Conservation (phyloP, 345 rosid genomes). For the Populus euphratica region DNA sequence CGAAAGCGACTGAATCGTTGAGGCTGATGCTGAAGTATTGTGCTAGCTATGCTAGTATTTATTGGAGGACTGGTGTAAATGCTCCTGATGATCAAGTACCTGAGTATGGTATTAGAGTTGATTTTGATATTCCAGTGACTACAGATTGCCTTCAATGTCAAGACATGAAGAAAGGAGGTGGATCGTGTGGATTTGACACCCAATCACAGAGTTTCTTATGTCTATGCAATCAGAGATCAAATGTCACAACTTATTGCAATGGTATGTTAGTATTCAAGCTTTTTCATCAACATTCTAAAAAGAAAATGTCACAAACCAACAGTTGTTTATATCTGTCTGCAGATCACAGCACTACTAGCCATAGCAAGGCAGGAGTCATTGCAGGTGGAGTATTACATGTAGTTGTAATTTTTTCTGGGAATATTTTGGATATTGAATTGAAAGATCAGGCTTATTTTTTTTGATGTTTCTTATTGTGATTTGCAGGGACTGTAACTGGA, state of each 20-base stretch:
- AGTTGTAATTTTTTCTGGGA: not conserved
- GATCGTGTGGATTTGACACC: slow-evolving; percentile 68
- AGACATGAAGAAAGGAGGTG: slow-evolving; percentile 70
- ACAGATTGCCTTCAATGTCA: slow-evolving; percentile 73
- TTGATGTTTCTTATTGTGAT: not conserved
- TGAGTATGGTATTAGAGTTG: slow-evolving; percentile 75
- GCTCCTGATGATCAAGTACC: slow-evolving; percentile 62
- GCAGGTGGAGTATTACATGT: slow-evolving; percentile 39
- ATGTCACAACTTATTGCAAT: slow-evolving; percentile 63
- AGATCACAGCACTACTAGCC: slow-evolving; percentile 40
- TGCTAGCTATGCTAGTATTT: slow-evolving; percentile 74
- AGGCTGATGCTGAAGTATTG: slow-evolving; percentile 81
- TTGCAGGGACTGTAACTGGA: slow-evolving; percentile 61
- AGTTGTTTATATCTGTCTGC: slow-evolving; percentile 2
- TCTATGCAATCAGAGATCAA: slow-evolving; percentile 48
- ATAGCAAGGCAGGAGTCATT: slow-evolving; percentile 39
- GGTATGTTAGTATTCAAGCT: slow-evolving; percentile 30
- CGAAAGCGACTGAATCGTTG: slow-evolving; percentile 75
- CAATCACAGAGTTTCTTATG: slow-evolving; percentile 60
- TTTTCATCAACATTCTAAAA: not conserved
- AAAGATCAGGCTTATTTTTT: not conserved
- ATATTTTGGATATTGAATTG: not conserved
- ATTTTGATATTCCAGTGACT: slow-evolving; percentile 79
- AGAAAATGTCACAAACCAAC: not conserved
- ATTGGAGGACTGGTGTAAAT: slow-evolving; percentile 65